These are phyloP conservation scores for Penicillium crystallinum DNA, from an alignment of 495 filamentous ascomycete genomes.

Conservation along the genomic window DNA sequence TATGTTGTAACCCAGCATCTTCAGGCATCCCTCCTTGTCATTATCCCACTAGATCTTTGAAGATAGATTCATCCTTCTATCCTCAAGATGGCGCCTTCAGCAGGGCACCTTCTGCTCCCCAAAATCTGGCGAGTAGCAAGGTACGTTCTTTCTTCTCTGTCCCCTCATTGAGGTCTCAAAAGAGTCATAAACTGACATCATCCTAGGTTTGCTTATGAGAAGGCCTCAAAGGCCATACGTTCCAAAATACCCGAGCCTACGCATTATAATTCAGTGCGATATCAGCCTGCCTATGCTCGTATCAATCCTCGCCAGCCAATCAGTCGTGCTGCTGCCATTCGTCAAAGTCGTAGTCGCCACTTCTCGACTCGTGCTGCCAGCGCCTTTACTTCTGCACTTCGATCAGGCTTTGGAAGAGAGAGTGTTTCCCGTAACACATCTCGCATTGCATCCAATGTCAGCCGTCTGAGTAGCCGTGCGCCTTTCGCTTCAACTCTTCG, in stretches of 20 bases:
- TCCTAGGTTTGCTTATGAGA: conserved; percentile 57
- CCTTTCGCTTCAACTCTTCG: conserved; percentile 89
- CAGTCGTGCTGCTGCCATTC: conserved; percentile 64
- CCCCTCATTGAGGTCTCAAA: background rate
- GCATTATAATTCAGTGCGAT: conserved; percentile 33
- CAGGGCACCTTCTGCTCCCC: conserved; percentile 65
- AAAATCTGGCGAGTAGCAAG: conserved; percentile 62
- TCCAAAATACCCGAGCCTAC: conserved; percentile 53
- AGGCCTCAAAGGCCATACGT: conserved; percentile 57
- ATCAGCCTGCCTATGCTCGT: conserved; percentile 51
- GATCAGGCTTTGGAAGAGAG: conserved; percentile 50
- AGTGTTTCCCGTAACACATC: conserved; percentile 63
- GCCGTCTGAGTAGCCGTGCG: conserved; percentile 61
- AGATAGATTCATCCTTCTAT: conserved; percentile 10
- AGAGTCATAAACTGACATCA: conserved; percentile 20
- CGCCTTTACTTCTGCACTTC: conserved; percentile 55
- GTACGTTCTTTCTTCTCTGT: conserved; percentile 33
- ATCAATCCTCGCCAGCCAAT: conserved; percentile 61
- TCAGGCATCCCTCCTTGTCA: conserved; percentile 27
- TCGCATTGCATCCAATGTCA: conserved; percentile 58
- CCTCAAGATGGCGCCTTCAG: conserved; percentile 59
- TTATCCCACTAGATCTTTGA: conserved; percentile 7
- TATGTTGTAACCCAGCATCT: conserved; percentile 19
- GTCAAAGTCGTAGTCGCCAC: conserved; percentile 67
- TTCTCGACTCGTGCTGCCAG: conserved; percentile 64